phyloP scores from a whole-genome alignment of 75 land plant genomes.

The Cupressus sempervirens region DNA sequence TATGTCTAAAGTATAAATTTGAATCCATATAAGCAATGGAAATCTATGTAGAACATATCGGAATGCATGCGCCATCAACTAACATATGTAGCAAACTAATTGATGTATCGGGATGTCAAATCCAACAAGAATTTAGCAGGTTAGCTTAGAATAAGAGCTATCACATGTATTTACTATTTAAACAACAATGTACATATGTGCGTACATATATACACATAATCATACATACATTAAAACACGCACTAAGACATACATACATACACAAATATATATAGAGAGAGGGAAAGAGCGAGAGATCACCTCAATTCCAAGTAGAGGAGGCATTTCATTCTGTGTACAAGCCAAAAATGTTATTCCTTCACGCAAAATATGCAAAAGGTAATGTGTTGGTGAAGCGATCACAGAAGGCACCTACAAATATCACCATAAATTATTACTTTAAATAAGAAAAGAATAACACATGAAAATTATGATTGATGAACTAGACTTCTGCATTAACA shows the following conservation, averaged over 20 bases:
- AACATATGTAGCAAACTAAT: neutral
- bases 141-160: neutral
- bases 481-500: neutral
- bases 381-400: constrained; percentile 94
- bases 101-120: neutral
- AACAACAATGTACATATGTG: neutral
- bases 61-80: neutral
- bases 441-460: neutral
- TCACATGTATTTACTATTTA: neutral
- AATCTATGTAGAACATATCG: neutral
- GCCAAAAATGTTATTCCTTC: constrained; percentile 92
- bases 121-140: neutral
- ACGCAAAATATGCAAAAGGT: constrained; percentile 82
- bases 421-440: neutral
- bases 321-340: constrained; percentile 91
- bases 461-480: neutral
- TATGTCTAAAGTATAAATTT: neutral
- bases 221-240: no score
- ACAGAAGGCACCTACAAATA: constrained; percentile 56
- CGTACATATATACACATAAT: no score
- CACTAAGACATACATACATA: no score
- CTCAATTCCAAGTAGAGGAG: constrained; percentile 94
- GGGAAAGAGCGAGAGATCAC: constrained; percentile 20
- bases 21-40: neutral
- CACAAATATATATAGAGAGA: no score